Conservation (phyloP, 2,329 filamentous ascomycete species). For the Simplicillium aogashimaense region DNA sequence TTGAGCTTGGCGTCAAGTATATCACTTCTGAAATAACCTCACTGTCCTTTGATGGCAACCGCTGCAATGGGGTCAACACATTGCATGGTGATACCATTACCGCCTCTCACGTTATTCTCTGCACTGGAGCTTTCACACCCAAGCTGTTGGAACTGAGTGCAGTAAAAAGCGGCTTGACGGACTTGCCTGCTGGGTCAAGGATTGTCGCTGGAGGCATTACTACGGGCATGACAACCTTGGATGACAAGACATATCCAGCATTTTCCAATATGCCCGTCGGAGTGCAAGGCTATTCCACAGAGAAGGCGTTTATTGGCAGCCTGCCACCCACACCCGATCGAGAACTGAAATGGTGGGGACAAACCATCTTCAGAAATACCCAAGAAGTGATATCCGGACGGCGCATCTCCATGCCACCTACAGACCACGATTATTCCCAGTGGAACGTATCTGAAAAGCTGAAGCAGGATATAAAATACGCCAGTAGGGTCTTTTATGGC, state of each 20-base stretch:
- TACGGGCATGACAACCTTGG: slow-evolving; percentile 46
- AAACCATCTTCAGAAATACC: slow-evolving; percentile 48
- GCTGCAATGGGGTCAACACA: slow-evolving; percentile 38
- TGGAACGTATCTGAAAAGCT: slow-evolving; percentile 48
- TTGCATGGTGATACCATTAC: slow-evolving; percentile 29
- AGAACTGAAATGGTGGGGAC: slow-evolving; percentile 52
- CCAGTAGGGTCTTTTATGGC: slow-evolving; percentile 50
- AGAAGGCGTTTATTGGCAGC: slow-evolving; percentile 41
- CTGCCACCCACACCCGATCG: slow-evolving; percentile 41
- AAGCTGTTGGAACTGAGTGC: slow-evolving; percentile 43
- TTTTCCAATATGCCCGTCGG: slow-evolving; percentile 40
- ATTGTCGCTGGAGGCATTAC: slow-evolving; percentile 51
- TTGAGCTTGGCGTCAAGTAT: slow-evolving; percentile 50
- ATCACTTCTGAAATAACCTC: slow-evolving; percentile 39
- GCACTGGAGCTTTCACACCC: slow-evolving; percentile 48
- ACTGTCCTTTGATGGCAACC: slow-evolving; percentile 35
- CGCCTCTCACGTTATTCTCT: slow-evolving; percentile 42
- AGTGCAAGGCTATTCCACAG: slow-evolving; percentile 28
- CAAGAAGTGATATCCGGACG: slow-evolving; percentile 41
- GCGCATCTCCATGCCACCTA: slow-evolving; percentile 46
- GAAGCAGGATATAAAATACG: slow-evolving; percentile 48
- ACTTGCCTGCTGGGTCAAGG: slow-evolving; percentile 40
- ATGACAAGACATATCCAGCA: slow-evolving; percentile 30
- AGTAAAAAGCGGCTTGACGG: slow-evolving; percentile 29
- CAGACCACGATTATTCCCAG: slow-evolving; percentile 46